Percentiles rank a stretch among this genome's conserved stretches.
Evolutionary conservation across 2,329 filamentous ascomycete genomes (phyloP).

Genomic region (Hymenoscyphus fraxineus): DNA sequence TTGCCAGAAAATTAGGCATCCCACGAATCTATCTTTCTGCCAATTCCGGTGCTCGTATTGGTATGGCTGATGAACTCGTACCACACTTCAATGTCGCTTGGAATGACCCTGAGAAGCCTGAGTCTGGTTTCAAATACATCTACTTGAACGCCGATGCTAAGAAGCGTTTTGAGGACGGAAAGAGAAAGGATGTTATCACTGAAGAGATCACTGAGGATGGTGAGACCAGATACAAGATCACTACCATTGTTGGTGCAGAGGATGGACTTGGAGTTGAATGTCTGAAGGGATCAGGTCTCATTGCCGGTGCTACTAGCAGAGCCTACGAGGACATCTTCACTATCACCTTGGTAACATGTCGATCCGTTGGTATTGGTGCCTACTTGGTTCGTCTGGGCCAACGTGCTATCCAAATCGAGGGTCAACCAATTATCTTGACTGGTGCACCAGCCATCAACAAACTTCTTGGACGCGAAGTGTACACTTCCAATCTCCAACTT

Average conservation of each 20-base stretch:
- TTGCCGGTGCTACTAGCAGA: slow-evolving; percentile 92
- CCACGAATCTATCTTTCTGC: slow-evolving; percentile 96
- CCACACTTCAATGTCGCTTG: slow-evolving; percentile 96
- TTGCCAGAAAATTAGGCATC: slow-evolving; percentile 89
- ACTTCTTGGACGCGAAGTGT: slow-evolving; percentile 93
- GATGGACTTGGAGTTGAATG: slow-evolving; percentile 98
- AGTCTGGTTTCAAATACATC: slow-evolving; percentile 92
- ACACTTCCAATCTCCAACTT: slow-evolving; percentile 97
- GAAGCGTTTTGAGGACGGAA: slow-evolving; percentile 77
- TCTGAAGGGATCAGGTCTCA: slow-evolving; percentile 92
- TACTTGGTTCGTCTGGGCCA: slow-evolving; percentile 98
- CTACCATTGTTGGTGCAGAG: slow-evolving; percentile 87
- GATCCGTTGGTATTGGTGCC: slow-evolving; percentile 98
- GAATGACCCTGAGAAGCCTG: slow-evolving; percentile 79
- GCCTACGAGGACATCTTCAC: slow-evolving; percentile 99
- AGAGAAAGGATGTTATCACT: slow-evolving; percentile 75
- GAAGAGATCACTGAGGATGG: slow-evolving; percentile 82
- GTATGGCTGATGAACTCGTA: slow-evolving; percentile 94
- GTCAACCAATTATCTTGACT: slow-evolving; percentile 97
- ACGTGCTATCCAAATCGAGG: slow-evolving; percentile 97
- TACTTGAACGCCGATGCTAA: slow-evolving; percentile 86
- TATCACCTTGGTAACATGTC: slow-evolving; percentile 92
- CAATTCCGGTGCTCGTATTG: slow-evolving; percentile 96
- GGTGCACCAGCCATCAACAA: slow-evolving; percentile 98
- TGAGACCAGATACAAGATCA: slow-evolving; percentile 89